These are phyloP conservation scores for Xylariaceae sp. DNA, from an alignment of 2,329 filamentous ascomycete genomes.

Conservation along the genomic window DNA sequence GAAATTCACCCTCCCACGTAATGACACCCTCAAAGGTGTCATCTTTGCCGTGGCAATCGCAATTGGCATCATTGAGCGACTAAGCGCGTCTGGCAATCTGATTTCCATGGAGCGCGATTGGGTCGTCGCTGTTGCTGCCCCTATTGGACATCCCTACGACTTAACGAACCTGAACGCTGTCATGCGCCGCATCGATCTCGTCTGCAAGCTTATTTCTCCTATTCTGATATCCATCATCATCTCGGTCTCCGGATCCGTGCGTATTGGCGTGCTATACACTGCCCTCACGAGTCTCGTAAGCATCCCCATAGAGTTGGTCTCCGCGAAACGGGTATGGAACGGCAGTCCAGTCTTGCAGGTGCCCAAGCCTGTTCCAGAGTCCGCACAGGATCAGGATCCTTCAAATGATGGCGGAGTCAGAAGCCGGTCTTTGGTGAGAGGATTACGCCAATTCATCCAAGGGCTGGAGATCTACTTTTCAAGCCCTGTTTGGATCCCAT, in stretches of 20 bases:
- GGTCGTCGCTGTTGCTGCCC: slow-evolving; percentile 36
- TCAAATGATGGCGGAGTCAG: neutral
- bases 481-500: slow-evolving; percentile 40
- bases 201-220: slow-evolving; percentile 52
- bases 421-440: slow-evolving; percentile 13
- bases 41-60: slow-evolving; percentile 34
- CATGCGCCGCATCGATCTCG: slow-evolving; percentile 53
- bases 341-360: slow-evolving; percentile 29
- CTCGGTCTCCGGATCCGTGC: slow-evolving; percentile 39
- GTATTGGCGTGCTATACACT: slow-evolving; percentile 42
- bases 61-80: slow-evolving; percentile 38
- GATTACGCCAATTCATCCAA: slow-evolving; percentile 24
- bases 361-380: slow-evolving; percentile 26
- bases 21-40: slow-evolving; percentile 28
- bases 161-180: slow-evolving; percentile 44
- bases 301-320: slow-evolving; percentile 37
- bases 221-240: slow-evolving; percentile 45
- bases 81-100: slow-evolving; percentile 39
- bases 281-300: slow-evolving; percentile 40
- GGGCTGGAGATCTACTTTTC: slow-evolving; percentile 36
- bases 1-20: slow-evolving; percentile 22
- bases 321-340: slow-evolving; percentile 38
- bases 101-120: slow-evolving; percentile 46
- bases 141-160: slow-evolving; percentile 32
- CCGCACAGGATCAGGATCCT: neutral